These are phyloP conservation scores for Schrenkiella parvula DNA, from an alignment of 345 rosid species.

Conservation along the genomic window DNA sequence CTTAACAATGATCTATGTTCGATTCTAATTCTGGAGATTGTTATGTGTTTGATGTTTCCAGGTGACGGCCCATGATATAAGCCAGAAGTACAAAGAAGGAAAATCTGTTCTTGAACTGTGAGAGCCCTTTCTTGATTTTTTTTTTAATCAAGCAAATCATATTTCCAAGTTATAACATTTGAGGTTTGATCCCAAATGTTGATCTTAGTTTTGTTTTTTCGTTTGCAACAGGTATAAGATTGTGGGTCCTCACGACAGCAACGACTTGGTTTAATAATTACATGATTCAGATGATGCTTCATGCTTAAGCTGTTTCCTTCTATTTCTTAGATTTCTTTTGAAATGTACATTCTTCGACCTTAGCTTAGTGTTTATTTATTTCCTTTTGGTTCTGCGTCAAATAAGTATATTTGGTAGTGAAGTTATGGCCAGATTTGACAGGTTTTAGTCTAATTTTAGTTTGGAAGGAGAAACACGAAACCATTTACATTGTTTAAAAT, in stretches of 20 bases:
- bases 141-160: background rate
- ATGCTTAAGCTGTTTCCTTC: background rate
- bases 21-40: background rate
- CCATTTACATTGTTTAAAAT: too few relatives aligned
- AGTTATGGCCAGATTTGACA: background rate
- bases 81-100: conserved; percentile 94
- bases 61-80: conserved; percentile 67
- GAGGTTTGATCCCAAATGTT: background rate
- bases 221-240: conserved; percentile 50
- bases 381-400: background rate
- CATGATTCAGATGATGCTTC: conserved; percentile 13
- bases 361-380: background rate
- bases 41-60: conserved; percentile 37
- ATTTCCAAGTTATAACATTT: background rate
- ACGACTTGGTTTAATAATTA: conserved; percentile 11
- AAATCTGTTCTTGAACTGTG: conserved; percentile 85
- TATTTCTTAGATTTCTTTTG: background rate
- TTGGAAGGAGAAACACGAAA: too few relatives aligned
- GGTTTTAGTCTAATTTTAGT: background rate
- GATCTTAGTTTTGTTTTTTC: background rate
- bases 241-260: conserved; percentile 50
- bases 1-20: background rate
- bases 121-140: conserved; percentile 27
- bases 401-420: background rate
- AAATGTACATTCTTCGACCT: conserved; percentile 1